Base-by-base conservation (phyloP, 2,329 filamentous ascomycete genomes). In the Drechslera avenae region DNA sequence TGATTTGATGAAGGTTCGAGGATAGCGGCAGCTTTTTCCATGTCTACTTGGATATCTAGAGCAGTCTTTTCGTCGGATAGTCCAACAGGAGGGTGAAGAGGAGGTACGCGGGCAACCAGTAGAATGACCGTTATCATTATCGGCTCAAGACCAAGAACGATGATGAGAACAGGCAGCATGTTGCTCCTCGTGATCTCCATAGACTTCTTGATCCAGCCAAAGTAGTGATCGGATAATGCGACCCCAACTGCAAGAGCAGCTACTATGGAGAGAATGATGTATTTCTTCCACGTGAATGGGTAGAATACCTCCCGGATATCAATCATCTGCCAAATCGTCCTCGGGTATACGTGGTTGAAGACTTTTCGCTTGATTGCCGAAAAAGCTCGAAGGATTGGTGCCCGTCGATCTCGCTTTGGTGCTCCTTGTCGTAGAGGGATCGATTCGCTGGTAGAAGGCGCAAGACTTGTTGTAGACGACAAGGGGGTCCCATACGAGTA, bases 141-240 rank as follows among this genome's bases (percentile, higher is more conserved):
- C 13, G 58, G 56, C 19, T 61, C 58, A 13, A 50, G 36, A 2
- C 44, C 40, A 8, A 61, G 21, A 5, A 46, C 40, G 12, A 60
- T 50, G 28, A 60, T 48, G 8, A 61, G 54, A n/a, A 61, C 56
- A 9, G 58, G 45, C n/a, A 61, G 18, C 46, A 61, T 61, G 21
- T 60, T 48, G 16, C 50, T 45, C 4, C 58, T 44, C 16, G 58
- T 61, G 5, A 61, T 54, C 6, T 39, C 43, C 50, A 61, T 54
- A 4, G 58, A 53, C 21, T 53, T 46, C 17, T 50, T 32, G 21
- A 59, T 53, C 56, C 58, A 59, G 8, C 44, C 39, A 8, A 47
- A 50, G 21, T 55, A 57, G n/a, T 35, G 6, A 13, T 61, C 49
- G 3, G 53, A 54, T 3, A 61, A 33, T 5, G 49, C 40, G 10